Evolutionary conservation across 345 rosid species (phyloP).

Genomic region (Balakata baccata): DNA sequence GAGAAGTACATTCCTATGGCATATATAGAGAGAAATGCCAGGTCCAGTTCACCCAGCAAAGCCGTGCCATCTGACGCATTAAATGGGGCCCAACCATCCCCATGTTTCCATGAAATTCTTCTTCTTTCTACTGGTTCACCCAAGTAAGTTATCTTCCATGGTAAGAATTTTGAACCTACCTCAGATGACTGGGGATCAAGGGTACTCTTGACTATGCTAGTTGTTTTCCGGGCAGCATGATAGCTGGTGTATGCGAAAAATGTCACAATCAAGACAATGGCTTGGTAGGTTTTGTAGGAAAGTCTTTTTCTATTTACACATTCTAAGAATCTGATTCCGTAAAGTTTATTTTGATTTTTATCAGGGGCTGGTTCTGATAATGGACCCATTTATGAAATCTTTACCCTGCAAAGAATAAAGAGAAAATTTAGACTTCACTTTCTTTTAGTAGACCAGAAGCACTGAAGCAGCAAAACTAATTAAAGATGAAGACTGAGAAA

Average conservation of each 20-base stretch:
- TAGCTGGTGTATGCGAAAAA: conserved; percentile 76
- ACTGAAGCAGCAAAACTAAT: conserved; percentile 3
- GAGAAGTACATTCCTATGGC: conserved; percentile 88
- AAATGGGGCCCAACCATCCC: conserved; percentile 90
- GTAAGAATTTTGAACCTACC: conserved; percentile 31
- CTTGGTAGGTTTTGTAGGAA: conserved; percentile 65
- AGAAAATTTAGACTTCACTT: background rate
- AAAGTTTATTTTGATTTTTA: conserved; percentile 42
- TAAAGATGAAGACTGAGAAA: background rate
- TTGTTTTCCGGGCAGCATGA: conserved; percentile 84
- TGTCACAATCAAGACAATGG: conserved; percentile 75
- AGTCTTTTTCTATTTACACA: conserved; percentile 41
- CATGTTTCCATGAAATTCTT: conserved; percentile 29
- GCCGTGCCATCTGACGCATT: conserved; percentile 63
- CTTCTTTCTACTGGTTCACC: conserved; percentile 25
- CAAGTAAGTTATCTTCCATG: conserved; percentile 27
- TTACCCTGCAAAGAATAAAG: conserved; percentile 7
- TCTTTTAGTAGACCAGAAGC: conserved; percentile 10
- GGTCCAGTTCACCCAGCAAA: conserved; percentile 79
- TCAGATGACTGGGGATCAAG: conserved; percentile 69
- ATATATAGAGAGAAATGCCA: conserved; percentile 77
- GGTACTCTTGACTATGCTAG: conserved; percentile 84
- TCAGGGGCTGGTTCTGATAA: conserved; percentile 25
- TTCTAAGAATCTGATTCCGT: conserved; percentile 61
- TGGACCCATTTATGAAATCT: conserved; percentile 49